Conservation (phyloP, 2,329 filamentous ascomycete species). For the Elsinoe arachidis region DNA sequence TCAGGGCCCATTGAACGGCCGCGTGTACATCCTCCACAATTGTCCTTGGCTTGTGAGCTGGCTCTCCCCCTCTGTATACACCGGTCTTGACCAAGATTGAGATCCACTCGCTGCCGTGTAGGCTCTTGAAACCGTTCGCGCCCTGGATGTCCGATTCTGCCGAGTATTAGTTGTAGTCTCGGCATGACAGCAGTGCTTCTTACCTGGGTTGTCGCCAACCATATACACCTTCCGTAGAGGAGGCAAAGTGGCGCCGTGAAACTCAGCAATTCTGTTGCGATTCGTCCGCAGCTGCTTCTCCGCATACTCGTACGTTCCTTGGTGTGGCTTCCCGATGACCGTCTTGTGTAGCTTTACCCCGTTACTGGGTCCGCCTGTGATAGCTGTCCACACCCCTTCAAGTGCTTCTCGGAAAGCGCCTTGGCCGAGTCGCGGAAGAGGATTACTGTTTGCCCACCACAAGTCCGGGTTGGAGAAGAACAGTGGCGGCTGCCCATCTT, state of each 20-base stretch:
- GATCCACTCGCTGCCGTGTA: constrained; percentile 62
- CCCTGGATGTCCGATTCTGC: constrained; percentile 81
- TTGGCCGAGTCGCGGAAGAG: constrained; percentile 78
- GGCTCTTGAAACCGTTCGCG: constrained; percentile 65
- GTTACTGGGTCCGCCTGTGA: constrained; percentile 49
- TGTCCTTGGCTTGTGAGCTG: constrained; percentile 52
- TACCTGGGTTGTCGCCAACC: constrained; percentile 58
- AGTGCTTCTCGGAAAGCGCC: constrained; percentile 81
- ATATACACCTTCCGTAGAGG: constrained; percentile 76
- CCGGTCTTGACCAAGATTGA: constrained; percentile 73
- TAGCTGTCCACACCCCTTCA: constrained; percentile 65
- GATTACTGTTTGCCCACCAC: constrained; percentile 78
- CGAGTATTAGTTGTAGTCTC: not conserved
- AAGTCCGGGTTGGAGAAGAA: constrained; percentile 90
- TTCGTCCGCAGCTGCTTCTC: constrained; percentile 62
- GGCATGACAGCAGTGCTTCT: not conserved
- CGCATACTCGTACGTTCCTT: constrained; percentile 72
- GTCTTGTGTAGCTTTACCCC: constrained; percentile 49
- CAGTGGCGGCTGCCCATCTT: constrained; percentile 68
- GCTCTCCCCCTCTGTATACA: constrained; percentile 55
- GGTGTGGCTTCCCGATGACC: constrained; percentile 75
- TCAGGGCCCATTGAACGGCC: constrained; percentile 68
- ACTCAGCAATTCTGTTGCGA: constrained; percentile 41
- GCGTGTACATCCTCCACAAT: constrained; percentile 67
- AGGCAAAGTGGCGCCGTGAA: constrained; percentile 20